Base-by-base conservation (phyloP, 108 stramenopile species). In the Craspedostauros australis region DNA sequence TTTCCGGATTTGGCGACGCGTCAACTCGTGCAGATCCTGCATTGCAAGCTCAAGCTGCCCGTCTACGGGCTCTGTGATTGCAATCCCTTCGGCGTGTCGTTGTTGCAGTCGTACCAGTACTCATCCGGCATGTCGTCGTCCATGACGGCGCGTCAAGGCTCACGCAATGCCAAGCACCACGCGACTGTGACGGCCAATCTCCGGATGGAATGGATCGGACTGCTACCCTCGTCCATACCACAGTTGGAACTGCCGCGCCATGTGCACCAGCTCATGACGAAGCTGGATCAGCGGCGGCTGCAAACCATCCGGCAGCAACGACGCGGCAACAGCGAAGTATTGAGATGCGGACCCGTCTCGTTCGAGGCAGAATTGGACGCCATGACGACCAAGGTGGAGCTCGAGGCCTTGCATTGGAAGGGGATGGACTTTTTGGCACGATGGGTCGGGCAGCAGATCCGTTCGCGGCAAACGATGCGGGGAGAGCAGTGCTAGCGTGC, bases 1-100 rank as follows among this genome's bases (percentile, higher is more conserved):
- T 92, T 93, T 75, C 97, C 97, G 5, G 93, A 95, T 62, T 60
- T 94, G 38, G 88, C 91, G 18, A 91, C 88, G 2, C 66, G 93
- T 46, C 81, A 85, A 14, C 75, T 88, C 39, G 86, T 96, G 0
- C 53, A 66, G 16, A 45, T 59, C 7, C 67, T 94, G 24, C 66
- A 83, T 44, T 41, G 54, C 5, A 48, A 54, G 36, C 56, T 94
- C 20, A 19, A 47, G 18, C 39, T 91, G 11, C 93, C 93, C 14
- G 82, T 88, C 7, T 63, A 67, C 29, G 93, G 86, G 14, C 34
- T 94, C 31, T 76, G 72, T 41, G 86, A 94, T 61, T 83, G 81
- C 51, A 91, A 94, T 71, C 88, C 93, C 0, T 91, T 54, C 43
- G 93, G 93, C 4, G 54, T 87, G n/a, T 49, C 62, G 2, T 80